Conservation (phyloP, 192 early-diverging fungal species). For the Coemansia sp. region DNA sequence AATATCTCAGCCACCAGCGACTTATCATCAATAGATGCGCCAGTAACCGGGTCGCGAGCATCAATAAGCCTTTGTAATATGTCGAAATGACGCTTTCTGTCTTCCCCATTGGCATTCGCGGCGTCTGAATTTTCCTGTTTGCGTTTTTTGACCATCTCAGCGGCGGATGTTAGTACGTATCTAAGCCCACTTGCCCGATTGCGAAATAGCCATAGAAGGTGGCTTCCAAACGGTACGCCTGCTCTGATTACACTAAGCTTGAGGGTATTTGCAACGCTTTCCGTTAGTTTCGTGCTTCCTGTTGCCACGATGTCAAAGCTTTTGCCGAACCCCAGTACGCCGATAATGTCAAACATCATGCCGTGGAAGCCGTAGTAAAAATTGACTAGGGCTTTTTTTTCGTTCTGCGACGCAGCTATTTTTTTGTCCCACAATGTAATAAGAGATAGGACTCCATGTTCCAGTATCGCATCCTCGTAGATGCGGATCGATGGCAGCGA, state of each 20-base stretch:
- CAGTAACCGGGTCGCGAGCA: conserved; percentile 37
- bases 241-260: conserved; percentile 6
- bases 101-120: too few species aligned
- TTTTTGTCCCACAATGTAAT: conserved; percentile 26
- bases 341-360: too few species aligned
- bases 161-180: too few species aligned
- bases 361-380: conserved; percentile 44
- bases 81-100: conserved; percentile 5
- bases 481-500: conserved; percentile 19
- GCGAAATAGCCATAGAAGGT: conserved; percentile 16
- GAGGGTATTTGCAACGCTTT: conserved; percentile 17
- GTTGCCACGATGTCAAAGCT: conserved; percentile 22
- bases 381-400: conserved; percentile 12
- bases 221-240: conserved; percentile 1
- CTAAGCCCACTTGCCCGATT: neutral
- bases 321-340: conserved; percentile 37
- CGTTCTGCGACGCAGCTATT: neutral
- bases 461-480: conserved; percentile 25
- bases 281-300: conserved; percentile 19
- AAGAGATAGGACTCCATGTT: conserved; percentile 25
- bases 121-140: too few species aligned
- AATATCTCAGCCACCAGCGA: conserved; percentile 24
- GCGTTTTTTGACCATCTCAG: too few species aligned
- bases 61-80: conserved; percentile 51
- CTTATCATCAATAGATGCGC: conserved; percentile 10